These are phyloP conservation scores for Alternaria triticina DNA, from an alignment of 2,329 filamentous ascomycete genomes.

Conservation along the genomic window DNA sequence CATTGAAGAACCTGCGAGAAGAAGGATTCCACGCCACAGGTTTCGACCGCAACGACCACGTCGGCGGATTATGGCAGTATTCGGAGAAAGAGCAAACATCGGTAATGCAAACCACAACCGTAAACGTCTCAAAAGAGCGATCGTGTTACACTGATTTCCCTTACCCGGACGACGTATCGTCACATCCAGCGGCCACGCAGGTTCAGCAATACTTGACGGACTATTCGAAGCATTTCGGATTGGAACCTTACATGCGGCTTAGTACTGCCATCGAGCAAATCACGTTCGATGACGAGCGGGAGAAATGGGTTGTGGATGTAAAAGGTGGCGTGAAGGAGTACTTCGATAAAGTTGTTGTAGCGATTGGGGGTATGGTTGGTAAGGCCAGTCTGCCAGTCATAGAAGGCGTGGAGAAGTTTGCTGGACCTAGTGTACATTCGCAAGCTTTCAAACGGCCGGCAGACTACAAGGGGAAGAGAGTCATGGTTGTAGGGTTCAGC, in stretches of 20 bases:
- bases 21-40: conserved; percentile 28
- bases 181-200: conserved; percentile 25
- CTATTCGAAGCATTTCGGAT: conserved; percentile 26
- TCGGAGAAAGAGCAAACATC: conserved; percentile 28
- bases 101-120: conserved; percentile 24
- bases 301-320: conserved; percentile 22
- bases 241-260: conserved; percentile 20
- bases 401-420: conserved; percentile 25
- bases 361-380: conserved; percentile 25
- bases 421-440: conserved; percentile 17
- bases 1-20: conserved; percentile 27
- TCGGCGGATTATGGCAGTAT: conserved; percentile 33
- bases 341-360: conserved; percentile 31
- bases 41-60: conserved; percentile 27
- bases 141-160: conserved; percentile 33
- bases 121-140: conserved; percentile 31
- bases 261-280: conserved; percentile 15
- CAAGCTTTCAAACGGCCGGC: conserved; percentile 21
- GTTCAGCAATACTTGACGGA: conserved; percentile 27
- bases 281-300: conserved; percentile 12
- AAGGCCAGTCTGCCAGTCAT: conserved; percentile 23
- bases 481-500: conserved; percentile 35
- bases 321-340: conserved; percentile 5
- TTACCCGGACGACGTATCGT: conserved; percentile 17
- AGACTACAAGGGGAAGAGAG: conserved; percentile 19